Evolutionary conservation across 805 yeast genomes (phyloP).

Genomic region (Starmerella vaccinii): DNA sequence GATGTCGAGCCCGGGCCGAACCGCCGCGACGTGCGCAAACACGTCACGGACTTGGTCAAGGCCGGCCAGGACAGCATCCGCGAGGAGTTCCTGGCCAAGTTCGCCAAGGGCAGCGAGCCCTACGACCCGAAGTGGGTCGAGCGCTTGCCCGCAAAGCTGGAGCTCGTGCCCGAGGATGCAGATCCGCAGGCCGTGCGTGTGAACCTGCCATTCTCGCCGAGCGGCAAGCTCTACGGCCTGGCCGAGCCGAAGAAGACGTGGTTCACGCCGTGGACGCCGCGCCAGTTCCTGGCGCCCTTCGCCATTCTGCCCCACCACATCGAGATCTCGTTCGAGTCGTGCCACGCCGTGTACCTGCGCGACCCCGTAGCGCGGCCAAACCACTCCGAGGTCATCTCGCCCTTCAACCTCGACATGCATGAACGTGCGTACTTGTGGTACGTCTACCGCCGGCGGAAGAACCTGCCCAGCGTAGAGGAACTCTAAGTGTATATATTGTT

Average conservation of each 20-base stretch:
- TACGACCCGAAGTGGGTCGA: constrained; percentile 46
- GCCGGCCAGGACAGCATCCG: constrained; percentile 22
- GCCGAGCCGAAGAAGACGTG: constrained; percentile 65
- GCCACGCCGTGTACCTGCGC: constrained; percentile 93
- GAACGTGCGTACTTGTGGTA: constrained; percentile 94
- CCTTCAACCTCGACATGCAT: constrained; percentile 70
- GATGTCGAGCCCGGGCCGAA: constrained; percentile 3
- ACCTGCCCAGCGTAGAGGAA: constrained; percentile 19
- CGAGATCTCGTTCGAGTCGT: constrained; percentile 79
- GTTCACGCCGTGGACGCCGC: constrained; percentile 95
- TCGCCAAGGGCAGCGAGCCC: constrained; percentile 30
- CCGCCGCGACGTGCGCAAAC: constrained; percentile 27
- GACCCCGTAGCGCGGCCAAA: constrained; percentile 98
- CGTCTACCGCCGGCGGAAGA: constrained; percentile 31
- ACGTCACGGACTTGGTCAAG: constrained; percentile 27
- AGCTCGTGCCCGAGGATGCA: constrained; percentile 34
- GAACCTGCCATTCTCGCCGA: constrained; percentile 36
- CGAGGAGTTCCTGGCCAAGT: constrained; percentile 20
- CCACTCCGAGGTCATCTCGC: constrained; percentile 88
- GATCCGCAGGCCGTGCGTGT: constrained; percentile 38
- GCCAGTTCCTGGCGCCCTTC: constrained; percentile 86
- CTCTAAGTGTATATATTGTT: constrained; percentile 1
- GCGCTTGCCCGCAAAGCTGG: constrained; percentile 36
- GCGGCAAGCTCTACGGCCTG: constrained; percentile 60
- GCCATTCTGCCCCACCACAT: constrained; percentile 87